A percentile compares a stretch with the other conserved stretches of the same genome.
These are phyloP conservation scores for Moesziomyces antarcticus DNA, from an alignment of 1,284 basidiomycete species.

Conservation along the genomic window DNA sequence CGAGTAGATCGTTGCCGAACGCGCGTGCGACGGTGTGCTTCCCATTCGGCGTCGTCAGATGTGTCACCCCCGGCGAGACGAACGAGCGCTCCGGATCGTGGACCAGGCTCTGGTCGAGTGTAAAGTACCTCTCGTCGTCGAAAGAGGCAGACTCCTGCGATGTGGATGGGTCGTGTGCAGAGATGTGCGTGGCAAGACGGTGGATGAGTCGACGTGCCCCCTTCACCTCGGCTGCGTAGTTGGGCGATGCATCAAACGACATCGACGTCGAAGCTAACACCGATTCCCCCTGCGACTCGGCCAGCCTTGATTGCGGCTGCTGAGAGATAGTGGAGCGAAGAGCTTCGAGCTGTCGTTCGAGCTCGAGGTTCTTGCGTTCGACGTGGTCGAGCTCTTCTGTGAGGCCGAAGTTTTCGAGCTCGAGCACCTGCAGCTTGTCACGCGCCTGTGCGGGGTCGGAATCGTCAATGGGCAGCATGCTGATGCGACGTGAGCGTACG, in stretches of 20 bases:
- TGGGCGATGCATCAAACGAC: conserved; percentile 1
- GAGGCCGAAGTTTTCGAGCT: conserved; percentile 32
- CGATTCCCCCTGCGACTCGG: no score
- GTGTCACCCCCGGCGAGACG: conserved; percentile 5
- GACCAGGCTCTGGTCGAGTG: conserved; percentile 25
- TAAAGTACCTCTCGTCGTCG: conserved; percentile 4
- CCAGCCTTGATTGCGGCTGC: no score
- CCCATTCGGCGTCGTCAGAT: conserved; percentile 25
- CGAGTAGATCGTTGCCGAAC: conserved; percentile 26
- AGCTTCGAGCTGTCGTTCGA: neutral
- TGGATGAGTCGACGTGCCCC: conserved; percentile 16
- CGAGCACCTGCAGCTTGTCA: conserved; percentile 9
- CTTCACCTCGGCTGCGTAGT: conserved; percentile 7
- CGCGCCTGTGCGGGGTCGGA: conserved; percentile 10
- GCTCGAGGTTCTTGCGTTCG: conserved; percentile 2
- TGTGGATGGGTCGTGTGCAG: conserved; percentile 7
- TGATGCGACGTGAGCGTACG: conserved; percentile 15
- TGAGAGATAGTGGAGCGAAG: conserved; percentile 1
- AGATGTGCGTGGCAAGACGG: conserved; percentile 10
- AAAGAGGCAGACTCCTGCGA: neutral
- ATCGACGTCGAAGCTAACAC: no score
- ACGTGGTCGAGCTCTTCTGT: conserved; percentile 9
- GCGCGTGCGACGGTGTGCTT: conserved; percentile 5
- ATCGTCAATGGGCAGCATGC: conserved; percentile 11
- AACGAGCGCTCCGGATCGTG: conserved; percentile 27